Conservation (phyloP, 257 asterid genomes). For the Solanum etuberosum region DNA sequence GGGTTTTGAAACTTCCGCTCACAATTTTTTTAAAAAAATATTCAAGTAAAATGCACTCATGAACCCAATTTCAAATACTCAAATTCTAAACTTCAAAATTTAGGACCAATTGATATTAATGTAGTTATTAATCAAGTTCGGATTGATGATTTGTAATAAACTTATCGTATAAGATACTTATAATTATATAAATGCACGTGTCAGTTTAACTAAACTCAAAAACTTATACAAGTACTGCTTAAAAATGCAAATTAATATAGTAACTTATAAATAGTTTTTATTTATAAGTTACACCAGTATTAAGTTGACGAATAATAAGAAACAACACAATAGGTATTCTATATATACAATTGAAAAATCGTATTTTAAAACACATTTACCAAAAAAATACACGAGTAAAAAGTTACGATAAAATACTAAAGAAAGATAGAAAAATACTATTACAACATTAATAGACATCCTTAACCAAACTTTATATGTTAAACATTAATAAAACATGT, state of each 20-base stretch:
- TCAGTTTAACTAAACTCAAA: background rate
- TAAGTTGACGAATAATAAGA: too few relatives aligned
- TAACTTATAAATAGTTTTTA: background rate
- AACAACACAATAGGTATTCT: too few relatives aligned
- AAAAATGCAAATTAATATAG: background rate
- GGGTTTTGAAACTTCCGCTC: too few relatives aligned
- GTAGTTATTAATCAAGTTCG: background rate
- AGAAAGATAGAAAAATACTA: too few relatives aligned
- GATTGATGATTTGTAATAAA: background rate
- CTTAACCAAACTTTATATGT: background rate
- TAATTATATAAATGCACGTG: background rate
- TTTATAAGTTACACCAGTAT: background rate
- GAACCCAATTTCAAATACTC: too few relatives aligned
- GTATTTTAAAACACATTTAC: background rate
- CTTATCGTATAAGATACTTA: background rate
- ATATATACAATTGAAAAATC: too few relatives aligned
- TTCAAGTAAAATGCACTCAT: too few relatives aligned
- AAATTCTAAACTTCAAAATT: too few relatives aligned
- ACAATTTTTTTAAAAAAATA: too few relatives aligned
- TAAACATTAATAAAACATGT: background rate
- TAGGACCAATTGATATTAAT: background rate
- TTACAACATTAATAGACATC: background rate
- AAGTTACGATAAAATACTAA: too few relatives aligned
- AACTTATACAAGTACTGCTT: background rate
- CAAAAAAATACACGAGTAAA: too few relatives aligned